Evolutionary conservation across 768 basidiomycete genomes (phyloP), one percentile per base, ranked within the genome.

Genomic region (Trichaptum fuscoviolaceum): DNA sequence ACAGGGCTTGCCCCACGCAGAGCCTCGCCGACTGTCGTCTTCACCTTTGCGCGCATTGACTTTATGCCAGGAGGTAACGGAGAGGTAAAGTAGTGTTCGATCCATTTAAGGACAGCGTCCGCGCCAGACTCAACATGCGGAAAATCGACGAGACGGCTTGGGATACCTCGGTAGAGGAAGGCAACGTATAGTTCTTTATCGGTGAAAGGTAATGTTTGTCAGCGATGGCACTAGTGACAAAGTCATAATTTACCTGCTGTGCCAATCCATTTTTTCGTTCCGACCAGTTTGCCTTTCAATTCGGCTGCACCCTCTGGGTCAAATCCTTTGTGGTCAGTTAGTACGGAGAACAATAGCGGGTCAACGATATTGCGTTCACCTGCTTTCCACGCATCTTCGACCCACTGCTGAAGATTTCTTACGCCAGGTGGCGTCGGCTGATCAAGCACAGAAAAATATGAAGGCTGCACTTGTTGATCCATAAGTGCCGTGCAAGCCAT

Each of bases 371-470:
- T 25, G 59, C 18, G 23, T 69, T n/a, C 61, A 88, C 92, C 91
- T 36, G 78, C 78, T 42, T 79, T 76, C 95, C 95, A 97, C 2
- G 94, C 94, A 65, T 82, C 79, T 74, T 96, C 91, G 59, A 97
- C 87, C 87, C 89, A 89, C 8, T 67, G 72, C 71, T 96, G 95
- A 35, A 96, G 72, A 71, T 91, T 88, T 20, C 87, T 79, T 20
- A 96, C 82, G 23, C 92, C 81, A 1, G 94, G 95, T 1, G 83
- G 76, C 10, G 77, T 76, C 4, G 85, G 84, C n/a, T 76, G 69
- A 63, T 87, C 84, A 2, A 94, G 78, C 20, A 88, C 77, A 1
- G 84, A 77, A 65, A 83, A 84, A 75, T 94, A 95, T 65, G 82
- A 65, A 1, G 84, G 83, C 72, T 91, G 89, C 15, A 75, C 65